Base-by-base conservation (phyloP, 805 yeast species). In the Brettanomyces sp. region DNA sequence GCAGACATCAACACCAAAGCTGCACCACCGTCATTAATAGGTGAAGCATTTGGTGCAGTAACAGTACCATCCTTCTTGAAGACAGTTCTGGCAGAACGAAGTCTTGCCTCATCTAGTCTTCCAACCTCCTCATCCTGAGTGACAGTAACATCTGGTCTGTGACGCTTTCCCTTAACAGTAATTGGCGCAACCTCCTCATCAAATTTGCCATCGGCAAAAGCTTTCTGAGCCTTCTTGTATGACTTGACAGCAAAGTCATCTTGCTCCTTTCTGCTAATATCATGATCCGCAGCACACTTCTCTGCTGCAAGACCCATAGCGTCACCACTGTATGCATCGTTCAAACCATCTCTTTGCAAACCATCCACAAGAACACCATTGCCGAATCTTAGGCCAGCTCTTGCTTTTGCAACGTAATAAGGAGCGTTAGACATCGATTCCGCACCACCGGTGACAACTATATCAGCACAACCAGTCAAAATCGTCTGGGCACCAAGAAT, bases 221-320 rank as follows among this genome's bases (percentile, higher is more conserved):
- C 96, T 51, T 67, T 69, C 63, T 79, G 86, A 18, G 98, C 96
- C 65, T 86, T 88, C 61, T 77, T 79, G 71, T 93, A 93, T 18
- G 96, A 86, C 50, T 61, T 69, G 55, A 89, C 73, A 50, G 98
- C 98, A 64, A 76, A 91, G 46, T 80, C 79, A 66, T 91, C 99
- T 70, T 91, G 98, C 49, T 77, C 81, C 54, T 86, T 90, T 65
- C 98, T 83, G 35, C 93, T 59, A 54, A 91, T 63, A 18, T 64
- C 64, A 69, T 87, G 80, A 62, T 89, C 95, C 45, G 70, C 71
- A 39, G 98, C 98, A 71, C 96, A 89, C 65, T 89, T 89, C 70
- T 93, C 99, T 54, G 96, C 99, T 54, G 93, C 89, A 48, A 85
- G 85, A 64, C 99, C 99, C 99, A 93, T 93, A 52, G 95, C 85